phyloP scores from a whole-genome alignment of 2,329 filamentous ascomycete genomes.

The Albophoma yamanashiensis region DNA sequence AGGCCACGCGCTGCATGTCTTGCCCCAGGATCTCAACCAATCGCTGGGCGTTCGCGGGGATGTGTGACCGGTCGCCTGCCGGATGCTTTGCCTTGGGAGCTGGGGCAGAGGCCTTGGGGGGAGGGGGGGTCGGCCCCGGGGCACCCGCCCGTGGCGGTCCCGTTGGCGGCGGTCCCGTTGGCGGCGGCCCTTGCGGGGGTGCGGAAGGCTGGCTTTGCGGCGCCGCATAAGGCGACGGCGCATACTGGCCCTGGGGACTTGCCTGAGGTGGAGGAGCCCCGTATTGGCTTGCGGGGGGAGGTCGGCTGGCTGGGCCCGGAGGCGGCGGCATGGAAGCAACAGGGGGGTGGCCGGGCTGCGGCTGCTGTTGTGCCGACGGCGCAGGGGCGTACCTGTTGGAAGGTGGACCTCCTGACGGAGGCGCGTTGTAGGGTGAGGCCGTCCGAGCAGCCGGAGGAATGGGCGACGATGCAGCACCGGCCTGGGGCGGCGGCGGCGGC shows the following conservation, averaged over 20 bases:
- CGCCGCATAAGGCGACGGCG: constrained; percentile 15
- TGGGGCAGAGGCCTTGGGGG: constrained; percentile 37
- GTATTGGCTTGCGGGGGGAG: constrained; percentile 33
- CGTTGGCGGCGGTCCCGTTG: constrained; percentile 27
- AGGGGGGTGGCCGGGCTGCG: constrained; percentile 32
- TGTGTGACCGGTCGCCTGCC: constrained; percentile 81
- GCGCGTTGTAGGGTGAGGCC: constrained; percentile 77
- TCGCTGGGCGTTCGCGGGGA: constrained; percentile 63
- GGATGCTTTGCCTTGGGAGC: constrained; percentile 56
- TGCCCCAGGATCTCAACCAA: constrained; percentile 71
- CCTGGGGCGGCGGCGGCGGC: constrained; percentile 37
- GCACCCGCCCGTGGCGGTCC: constrained; percentile 21
- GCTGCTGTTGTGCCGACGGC: constrained; percentile 41
- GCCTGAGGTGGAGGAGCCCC: constrained; percentile 36
- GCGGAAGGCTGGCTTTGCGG: constrained; percentile 20
- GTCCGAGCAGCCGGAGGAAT: constrained; percentile 56
- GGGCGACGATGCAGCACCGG: constrained; percentile 52
- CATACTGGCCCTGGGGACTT: constrained; percentile 22
- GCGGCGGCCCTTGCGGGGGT: constrained; percentile 27
- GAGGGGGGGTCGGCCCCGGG: constrained; percentile 29
- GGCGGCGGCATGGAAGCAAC: constrained; percentile 27
- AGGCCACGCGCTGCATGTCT: constrained; percentile 83
- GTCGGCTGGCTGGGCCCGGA: constrained; percentile 28
- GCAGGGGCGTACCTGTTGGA: constrained; percentile 67
- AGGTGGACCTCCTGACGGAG: constrained; percentile 58